A percentile compares a stretch with the other conserved stretches of the same genome.
These are phyloP conservation scores for Microbotryum saponariae DNA, from an alignment of 1,284 basidiomycete genomes.

Conservation along the genomic window DNA sequence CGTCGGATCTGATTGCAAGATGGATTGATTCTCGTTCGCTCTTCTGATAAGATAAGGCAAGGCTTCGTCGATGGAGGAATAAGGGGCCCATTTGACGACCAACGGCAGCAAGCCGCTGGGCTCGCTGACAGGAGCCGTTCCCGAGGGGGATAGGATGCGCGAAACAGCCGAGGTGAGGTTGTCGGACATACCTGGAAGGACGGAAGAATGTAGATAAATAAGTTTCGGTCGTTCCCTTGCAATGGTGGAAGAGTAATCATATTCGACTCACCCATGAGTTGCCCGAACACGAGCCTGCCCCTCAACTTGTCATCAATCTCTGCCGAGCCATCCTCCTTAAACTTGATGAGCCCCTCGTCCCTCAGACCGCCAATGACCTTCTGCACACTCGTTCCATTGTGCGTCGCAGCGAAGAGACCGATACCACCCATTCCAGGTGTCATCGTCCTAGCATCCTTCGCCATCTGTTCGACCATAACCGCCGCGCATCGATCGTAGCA, in stretches of 20 bases:
- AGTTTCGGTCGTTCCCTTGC: neutral
- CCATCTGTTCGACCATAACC: slow-evolving; percentile 56
- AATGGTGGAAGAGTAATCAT: neutral
- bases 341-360: slow-evolving; percentile 22
- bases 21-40: slow-evolving; percentile 36
- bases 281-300: slow-evolving; percentile 33
- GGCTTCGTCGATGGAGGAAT: slow-evolving; percentile 33
- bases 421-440: slow-evolving; percentile 3
- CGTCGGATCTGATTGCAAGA: slow-evolving; percentile 32
- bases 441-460: slow-evolving; percentile 26
- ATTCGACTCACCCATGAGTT: slow-evolving; percentile 32
- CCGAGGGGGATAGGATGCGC: slow-evolving; percentile 20
- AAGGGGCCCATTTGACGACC: slow-evolving; percentile 34
- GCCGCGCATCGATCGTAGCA: slow-evolving; percentile 66
- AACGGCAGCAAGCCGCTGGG: slow-evolving; percentile 16
- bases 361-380: slow-evolving; percentile 23
- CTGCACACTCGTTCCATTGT: slow-evolving; percentile 34
- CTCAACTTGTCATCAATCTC: slow-evolving; percentile 30
- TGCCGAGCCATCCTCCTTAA: slow-evolving; percentile 14
- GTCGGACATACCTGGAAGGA: slow-evolving; percentile 35
- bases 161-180: slow-evolving; percentile 33
- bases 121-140: neutral
- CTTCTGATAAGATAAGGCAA: slow-evolving; percentile 35
- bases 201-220: neutral
- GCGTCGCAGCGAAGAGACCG: slow-evolving; percentile 32